Evolutionary conservation across 192 early-diverging fungal species (phyloP).

Genomic region (Thamnidium elegans): DNA sequence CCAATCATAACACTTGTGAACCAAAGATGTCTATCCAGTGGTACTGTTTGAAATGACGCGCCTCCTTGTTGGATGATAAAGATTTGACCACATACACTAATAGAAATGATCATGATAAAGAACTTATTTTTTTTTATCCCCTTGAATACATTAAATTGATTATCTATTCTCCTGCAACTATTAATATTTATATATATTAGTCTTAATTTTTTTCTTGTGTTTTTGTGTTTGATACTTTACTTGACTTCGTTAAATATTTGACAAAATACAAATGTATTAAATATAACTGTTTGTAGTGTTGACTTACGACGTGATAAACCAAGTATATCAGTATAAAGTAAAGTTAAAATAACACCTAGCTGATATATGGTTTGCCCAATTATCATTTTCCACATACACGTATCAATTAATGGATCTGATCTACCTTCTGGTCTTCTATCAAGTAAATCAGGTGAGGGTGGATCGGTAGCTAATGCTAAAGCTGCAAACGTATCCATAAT

Average conservation of each 20-base stretch:
- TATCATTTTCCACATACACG: slow-evolving; percentile 95
- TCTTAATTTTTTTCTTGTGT: not conserved
- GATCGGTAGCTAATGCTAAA: slow-evolving; percentile 93
- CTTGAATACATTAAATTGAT: slow-evolving; percentile 85
- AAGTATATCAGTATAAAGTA: slow-evolving; percentile 65
- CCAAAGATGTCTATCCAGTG: slow-evolving; percentile 74
- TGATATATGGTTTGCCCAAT: slow-evolving; percentile 88
- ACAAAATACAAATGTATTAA: slow-evolving; percentile 88
- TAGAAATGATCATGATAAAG: slow-evolving; percentile 75
- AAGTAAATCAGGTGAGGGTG: slow-evolving; percentile 78
- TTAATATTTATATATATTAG: not conserved
- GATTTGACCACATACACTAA: slow-evolving; percentile 75
- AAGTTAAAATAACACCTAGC: slow-evolving; percentile 70
- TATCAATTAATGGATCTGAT: slow-evolving; percentile 77
- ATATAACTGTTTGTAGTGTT: slow-evolving; percentile 74
- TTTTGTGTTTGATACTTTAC: too few species aligned
- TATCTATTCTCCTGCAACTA: slow-evolving; percentile 69
- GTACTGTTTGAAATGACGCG: slow-evolving; percentile 75
- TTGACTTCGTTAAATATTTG: slow-evolving; percentile 93
- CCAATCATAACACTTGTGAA: slow-evolving; percentile 75
- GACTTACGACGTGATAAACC: slow-evolving; percentile 33
- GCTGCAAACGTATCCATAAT: slow-evolving; percentile 99
- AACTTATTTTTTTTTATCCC: slow-evolving; percentile 73
- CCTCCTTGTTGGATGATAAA: slow-evolving; percentile 92
- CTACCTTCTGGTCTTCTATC: slow-evolving; percentile 80